Conservation (phyloP, 1,284 basidiomycete genomes). For the Papiliotrema flavescens region DNA sequence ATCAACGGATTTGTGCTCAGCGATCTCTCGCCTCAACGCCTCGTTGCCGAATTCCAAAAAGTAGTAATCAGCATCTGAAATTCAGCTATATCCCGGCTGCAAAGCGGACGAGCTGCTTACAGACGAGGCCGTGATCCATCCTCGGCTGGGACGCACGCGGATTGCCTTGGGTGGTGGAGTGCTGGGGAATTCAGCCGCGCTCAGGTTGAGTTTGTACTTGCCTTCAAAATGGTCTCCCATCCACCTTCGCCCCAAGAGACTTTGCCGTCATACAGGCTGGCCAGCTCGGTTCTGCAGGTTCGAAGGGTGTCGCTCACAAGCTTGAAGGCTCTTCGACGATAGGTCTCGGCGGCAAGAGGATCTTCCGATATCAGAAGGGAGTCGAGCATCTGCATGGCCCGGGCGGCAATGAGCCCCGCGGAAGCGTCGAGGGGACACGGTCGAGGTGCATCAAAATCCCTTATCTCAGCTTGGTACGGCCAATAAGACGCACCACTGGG, state of each 20-base stretch:
- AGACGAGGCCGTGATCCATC: constrained; percentile 38
- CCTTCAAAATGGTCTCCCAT: constrained; percentile 38
- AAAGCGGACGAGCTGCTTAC: constrained; percentile 14
- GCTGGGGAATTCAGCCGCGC: constrained; percentile 11
- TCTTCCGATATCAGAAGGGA: constrained; percentile 1
- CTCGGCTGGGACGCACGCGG: constrained; percentile 12
- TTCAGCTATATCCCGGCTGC: background rate
- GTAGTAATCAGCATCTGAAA: constrained; percentile 40
- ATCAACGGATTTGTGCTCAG: no score
- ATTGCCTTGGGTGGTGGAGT: constrained; percentile 40
- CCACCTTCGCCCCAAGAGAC: constrained; percentile 36
- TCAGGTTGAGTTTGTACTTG: background rate
- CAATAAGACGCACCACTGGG: no score
- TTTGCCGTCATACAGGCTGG: constrained; percentile 19
- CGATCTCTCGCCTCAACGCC: constrained; percentile 21
- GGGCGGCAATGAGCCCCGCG: constrained; percentile 30
- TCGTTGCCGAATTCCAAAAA: constrained; percentile 38
- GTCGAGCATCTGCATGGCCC: constrained; percentile 34
- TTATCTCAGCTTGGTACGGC: background rate
- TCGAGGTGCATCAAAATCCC: constrained; percentile 39
- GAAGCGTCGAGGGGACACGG: constrained; percentile 40
- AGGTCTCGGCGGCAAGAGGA: no score
- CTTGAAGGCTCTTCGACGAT: background rate
- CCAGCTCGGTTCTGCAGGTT: constrained; percentile 23
- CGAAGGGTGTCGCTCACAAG: constrained; percentile 21